A percentile compares a stretch with the other conserved stretches of the same genome.
These are phyloP conservation scores for Lactarius vividus DNA, from an alignment of 768 basidiomycete genomes.

Conservation along the genomic window DNA sequence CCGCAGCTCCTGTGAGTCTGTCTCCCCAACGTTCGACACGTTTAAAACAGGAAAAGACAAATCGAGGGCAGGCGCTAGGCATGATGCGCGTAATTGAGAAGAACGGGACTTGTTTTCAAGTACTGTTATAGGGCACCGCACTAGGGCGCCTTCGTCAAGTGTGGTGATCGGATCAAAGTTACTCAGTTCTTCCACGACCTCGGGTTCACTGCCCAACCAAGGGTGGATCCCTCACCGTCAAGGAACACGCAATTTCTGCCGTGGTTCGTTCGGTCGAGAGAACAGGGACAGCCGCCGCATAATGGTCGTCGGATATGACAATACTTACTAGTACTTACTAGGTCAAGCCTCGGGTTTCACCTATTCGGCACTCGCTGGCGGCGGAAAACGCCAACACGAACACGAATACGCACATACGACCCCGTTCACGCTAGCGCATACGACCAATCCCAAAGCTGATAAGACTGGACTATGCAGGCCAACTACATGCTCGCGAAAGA, in stretches of 20 bases:
- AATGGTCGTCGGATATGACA: not conserved
- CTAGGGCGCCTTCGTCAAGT: not conserved
- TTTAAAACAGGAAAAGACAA: conserved; percentile 60
- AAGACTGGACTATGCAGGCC: conserved; percentile 32
- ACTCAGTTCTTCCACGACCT: not conserved
- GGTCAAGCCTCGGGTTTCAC: not conserved
- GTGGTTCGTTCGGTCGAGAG: not conserved
- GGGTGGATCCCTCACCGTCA: not conserved
- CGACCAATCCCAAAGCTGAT: not conserved
- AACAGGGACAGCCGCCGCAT: not conserved
- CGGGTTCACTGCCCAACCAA: too few relatives aligned
- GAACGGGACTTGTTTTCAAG: not conserved
- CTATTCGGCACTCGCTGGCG: not conserved
- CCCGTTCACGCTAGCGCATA: not conserved
- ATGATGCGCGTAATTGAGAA: conserved; percentile 4
- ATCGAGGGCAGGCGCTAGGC: conserved; percentile 14
- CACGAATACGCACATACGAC: not conserved
- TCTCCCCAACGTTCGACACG: conserved; percentile 72
- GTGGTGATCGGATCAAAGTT: not conserved
- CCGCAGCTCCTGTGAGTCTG: conserved; percentile 82
- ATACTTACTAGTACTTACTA: not conserved
- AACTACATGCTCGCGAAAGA: conserved; percentile 71
- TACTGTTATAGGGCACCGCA: not conserved
- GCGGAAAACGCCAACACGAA: not conserved
- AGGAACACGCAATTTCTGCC: not conserved